Evolutionary conservation across 768 basidiomycete species (phyloP), one percentile per base, ranked within the genome.

Genomic region (Boletus sp.): DNA sequence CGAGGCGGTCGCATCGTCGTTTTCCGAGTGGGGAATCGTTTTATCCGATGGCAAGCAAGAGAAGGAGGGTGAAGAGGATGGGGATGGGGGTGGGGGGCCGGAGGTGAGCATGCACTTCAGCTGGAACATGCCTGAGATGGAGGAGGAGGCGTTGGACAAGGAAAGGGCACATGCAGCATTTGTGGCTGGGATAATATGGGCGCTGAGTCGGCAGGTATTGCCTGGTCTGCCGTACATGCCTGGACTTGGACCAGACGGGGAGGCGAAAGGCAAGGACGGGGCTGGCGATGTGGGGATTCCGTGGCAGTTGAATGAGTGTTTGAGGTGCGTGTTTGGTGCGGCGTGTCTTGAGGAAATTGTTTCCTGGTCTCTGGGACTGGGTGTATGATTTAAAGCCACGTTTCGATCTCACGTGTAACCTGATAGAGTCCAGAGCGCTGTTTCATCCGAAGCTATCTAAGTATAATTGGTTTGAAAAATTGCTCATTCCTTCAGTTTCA

Each of bases 101-200:
- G 58, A 37, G 33, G 47, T 66, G 5, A 69, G 62, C 62, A 49
- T 42, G 71, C 71, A 2, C 67, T 68, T 0, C 66, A 62, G 55
- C 52, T 62, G 11, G 55, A 54, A 30, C 56, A 32, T n/a, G 33
- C 7, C 24, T 47, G 33, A 54, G 10, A 20, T 75, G 9, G 67
- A 64, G 3, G 75, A 75, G 46, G 79, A 77, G 17, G 74, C 29
- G 33, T 20, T 84, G 8, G 90, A 91, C 64, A 89, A 92, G 61
- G 81, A 86, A 9, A 89, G 90, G 1, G 86, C 87, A 1, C 87
- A 92, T 62, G 86, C 89, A 55, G 90, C 90, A 3, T 92, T 92
- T 62, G 81, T 91, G n/a, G 86, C 88, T 0, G 92, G 90, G 8
- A 92, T 94, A 90, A 88, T 94, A 53, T 93, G 83, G 70, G 83